Base-by-base conservation (phyloP, 2,329 filamentous ascomycete genomes). In the Blastomyces parvus region DNA sequence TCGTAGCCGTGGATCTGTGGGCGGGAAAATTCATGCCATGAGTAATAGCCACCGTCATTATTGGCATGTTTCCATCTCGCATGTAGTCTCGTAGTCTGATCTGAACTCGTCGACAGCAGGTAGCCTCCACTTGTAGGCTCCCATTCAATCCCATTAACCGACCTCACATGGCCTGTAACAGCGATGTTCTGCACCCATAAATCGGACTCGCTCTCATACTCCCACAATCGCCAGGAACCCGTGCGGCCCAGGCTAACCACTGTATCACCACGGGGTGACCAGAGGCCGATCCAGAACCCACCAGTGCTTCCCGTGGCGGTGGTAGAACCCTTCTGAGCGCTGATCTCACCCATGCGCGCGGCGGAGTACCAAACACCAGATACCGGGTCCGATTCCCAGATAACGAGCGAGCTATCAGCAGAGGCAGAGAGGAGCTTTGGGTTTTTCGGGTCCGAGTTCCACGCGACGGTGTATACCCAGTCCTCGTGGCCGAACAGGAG, bases 1-100 rank as follows among this genome's bases (percentile, higher is more conserved):
- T 99, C 93, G 74, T 99, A 99, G 46, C 94, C 94, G 74, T 99
- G 94, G 67, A 99, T 99, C 74, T 99, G 94, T 3, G 94, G 94
- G 59, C 94, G 83, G 0, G 92, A 88, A 80, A 97, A 91, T 74
- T 99, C 94, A 75, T 97, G 93, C 94, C 94, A 99, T 13, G 90
- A 91, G 50, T 66, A 62, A 14, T 69, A 70, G 58, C 67, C 59
- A 2, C 72, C 69, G 4, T 22, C 6, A 11, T 57, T 11, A 38
- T 25, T 25, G 1, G 74, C 75, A 38, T 80, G 79, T 65, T 82
- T 83, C 94, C 93, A 97, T 70, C 86, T 80, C 0, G 90, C 88
- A 74, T 93, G 90, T 25, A 97, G 81, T 59, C 94, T 84, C 2
- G 93, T 96, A 0, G 94, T 99, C 77, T 99, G 94, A 76, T 99